Evolutionary conservation across 2,329 filamentous ascomycete species (phyloP).

Genomic region (Aspergillus thermomutatus): DNA sequence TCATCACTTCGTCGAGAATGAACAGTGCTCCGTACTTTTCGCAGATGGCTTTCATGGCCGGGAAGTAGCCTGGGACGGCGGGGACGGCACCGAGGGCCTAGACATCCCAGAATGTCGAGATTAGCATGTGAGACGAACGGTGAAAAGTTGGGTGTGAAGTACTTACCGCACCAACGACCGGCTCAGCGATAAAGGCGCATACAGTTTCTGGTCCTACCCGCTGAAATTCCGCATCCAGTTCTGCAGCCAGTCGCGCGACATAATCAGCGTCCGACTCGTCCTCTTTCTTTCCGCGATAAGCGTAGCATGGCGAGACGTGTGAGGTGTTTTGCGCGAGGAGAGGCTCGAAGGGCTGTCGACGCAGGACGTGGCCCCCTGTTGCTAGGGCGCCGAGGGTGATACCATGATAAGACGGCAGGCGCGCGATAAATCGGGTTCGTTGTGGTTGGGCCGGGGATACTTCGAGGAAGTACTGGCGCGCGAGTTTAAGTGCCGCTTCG

Average conservation of each 20-base stretch:
- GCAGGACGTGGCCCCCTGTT: constrained; percentile 59
- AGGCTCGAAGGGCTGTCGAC: constrained; percentile 60
- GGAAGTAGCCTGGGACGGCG: constrained; percentile 64
- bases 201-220: constrained; percentile 62
- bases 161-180: constrained; percentile 66
- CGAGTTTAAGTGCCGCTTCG: constrained; percentile 66
- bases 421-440: constrained; percentile 61
- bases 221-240: constrained; percentile 66
- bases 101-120: background rate
- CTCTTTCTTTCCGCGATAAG: constrained; percentile 55
- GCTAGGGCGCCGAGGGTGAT: constrained; percentile 66
- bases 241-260: constrained; percentile 56
- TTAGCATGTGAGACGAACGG: background rate
- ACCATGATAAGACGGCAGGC: constrained; percentile 67
- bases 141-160: background rate
- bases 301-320: constrained; percentile 64
- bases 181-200: constrained; percentile 70
- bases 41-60: constrained; percentile 65
- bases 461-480: constrained; percentile 64
- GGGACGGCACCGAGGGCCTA: constrained; percentile 67
- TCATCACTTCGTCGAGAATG: constrained; percentile 78
- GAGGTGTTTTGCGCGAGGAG: constrained; percentile 56
- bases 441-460: constrained; percentile 49
- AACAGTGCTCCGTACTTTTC: constrained; percentile 68
- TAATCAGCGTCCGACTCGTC: constrained; percentile 59